phyloP scores from a whole-genome alignment of 1,139 yeast genomes.

The Pichia terricola region DNA sequence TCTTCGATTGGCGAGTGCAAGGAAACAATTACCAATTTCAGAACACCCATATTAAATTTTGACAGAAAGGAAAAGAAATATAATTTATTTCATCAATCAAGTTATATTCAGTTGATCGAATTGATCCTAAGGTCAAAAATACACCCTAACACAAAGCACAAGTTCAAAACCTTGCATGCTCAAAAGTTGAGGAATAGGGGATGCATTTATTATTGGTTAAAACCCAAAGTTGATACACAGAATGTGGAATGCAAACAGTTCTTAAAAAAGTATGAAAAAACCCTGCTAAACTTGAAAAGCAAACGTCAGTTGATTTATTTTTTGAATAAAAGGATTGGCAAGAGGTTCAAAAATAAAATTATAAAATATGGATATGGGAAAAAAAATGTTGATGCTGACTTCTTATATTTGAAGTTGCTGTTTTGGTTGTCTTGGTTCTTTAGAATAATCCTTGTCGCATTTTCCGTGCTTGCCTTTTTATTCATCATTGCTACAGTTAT shows the following conservation, averaged over 20 bases:
- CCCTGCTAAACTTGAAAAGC: constrained; percentile 4
- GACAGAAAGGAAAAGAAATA: not conserved
- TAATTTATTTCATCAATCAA: constrained; percentile 2
- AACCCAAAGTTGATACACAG: constrained; percentile 1
- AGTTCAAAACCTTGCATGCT: not conserved
- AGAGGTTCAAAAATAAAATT: too few relatives aligned
- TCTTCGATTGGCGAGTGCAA: too few relatives aligned
- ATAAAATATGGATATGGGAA: too few relatives aligned
- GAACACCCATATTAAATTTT: not conserved
- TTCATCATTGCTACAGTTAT: too few relatives aligned
- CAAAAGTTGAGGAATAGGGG: not conserved
- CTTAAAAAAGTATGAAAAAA: constrained; percentile 1
- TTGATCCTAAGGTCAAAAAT: not conserved
- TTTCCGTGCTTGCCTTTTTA: too few relatives aligned
- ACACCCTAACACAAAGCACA: not conserved
- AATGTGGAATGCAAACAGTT: constrained; percentile 1
- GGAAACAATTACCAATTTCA: too few relatives aligned
- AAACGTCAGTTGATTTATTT: constrained; percentile 12
- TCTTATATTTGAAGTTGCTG: too few relatives aligned
- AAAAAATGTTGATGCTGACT: too few relatives aligned
- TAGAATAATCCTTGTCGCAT: too few relatives aligned
- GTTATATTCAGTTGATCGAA: constrained; percentile 4
- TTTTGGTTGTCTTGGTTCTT: too few relatives aligned
- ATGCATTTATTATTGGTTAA: constrained; percentile 3
- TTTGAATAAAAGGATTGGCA: not conserved